Evolutionary conservation across 139 green algal genomes (phyloP).

Genomic region (Chlorella vulgaris): DNA sequence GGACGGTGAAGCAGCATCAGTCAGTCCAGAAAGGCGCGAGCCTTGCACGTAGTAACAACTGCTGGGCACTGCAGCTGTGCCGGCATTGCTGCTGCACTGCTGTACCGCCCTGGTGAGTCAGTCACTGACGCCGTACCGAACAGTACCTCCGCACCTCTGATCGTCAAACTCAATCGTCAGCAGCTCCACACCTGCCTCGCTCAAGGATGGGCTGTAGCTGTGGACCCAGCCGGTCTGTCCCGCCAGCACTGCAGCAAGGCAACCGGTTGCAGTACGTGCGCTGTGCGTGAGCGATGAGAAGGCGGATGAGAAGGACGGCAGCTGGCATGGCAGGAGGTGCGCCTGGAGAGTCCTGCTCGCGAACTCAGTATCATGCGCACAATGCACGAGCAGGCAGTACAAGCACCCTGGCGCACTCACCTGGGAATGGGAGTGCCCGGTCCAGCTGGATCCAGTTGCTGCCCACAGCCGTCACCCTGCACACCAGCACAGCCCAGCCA

Average conservation of each 20-base stretch:
- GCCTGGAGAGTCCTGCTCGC: too few relatives aligned
- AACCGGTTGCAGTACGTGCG: not conserved
- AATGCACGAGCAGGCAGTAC: too few relatives aligned
- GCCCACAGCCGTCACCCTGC: conserved; percentile 17
- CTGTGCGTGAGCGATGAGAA: not conserved
- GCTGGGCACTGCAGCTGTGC: too few relatives aligned
- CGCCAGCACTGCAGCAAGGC: not conserved
- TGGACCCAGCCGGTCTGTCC: not conserved
- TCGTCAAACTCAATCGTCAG: conserved; percentile 19
- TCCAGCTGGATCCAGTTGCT: conserved; percentile 26
- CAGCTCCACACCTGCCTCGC: not conserved
- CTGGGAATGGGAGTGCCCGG: conserved; percentile 1
- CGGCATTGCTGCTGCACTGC: too few relatives aligned
- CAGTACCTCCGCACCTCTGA: conserved; percentile 1
- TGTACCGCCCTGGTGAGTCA: too few relatives aligned
- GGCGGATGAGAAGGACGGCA: too few relatives aligned
- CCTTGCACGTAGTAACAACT: too few relatives aligned
- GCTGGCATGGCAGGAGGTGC: too few relatives aligned
- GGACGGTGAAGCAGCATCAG: too few relatives aligned
- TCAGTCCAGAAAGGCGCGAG: too few relatives aligned
- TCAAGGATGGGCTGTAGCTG: not conserved
- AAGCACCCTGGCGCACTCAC: too few relatives aligned
- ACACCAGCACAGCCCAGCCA: not conserved
- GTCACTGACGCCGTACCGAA: not conserved
- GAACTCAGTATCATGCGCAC: too few relatives aligned